A percentile compares a stretch with the other conserved stretches of the same genome.
These are phyloP conservation scores for Houttuynia cordata DNA, from an alignment of 164 flowering plant genomes.

Conservation along the genomic window DNA sequence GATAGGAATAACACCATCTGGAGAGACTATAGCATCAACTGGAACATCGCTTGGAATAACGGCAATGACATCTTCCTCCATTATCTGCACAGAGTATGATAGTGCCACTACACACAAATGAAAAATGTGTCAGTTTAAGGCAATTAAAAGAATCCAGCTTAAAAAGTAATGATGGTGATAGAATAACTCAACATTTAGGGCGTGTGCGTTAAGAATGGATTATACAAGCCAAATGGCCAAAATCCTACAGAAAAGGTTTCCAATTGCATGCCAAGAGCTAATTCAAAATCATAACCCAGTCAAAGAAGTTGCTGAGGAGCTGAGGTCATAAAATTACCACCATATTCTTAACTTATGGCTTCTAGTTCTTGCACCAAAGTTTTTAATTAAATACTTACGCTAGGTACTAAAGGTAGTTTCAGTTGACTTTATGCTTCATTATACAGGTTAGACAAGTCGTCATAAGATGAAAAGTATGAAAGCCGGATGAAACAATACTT, in stretches of 20 bases:
- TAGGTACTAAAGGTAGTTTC: not conserved
- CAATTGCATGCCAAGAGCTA: not conserved
- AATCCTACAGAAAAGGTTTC: no score
- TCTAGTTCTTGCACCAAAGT: not conserved
- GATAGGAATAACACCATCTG: constrained; percentile 66
- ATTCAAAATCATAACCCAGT: not conserved
- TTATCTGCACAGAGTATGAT: constrained; percentile 71
- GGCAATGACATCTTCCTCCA: constrained; percentile 73
- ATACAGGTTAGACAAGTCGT: not conserved
- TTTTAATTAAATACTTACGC: not conserved
- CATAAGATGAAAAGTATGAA: not conserved
- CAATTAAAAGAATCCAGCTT: not conserved
- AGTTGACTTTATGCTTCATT: not conserved
- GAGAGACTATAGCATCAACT: constrained; percentile 76
- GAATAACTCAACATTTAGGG: no score
- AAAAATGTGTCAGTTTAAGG: not conserved
- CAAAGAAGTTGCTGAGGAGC: not conserved
- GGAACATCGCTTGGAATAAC: constrained; percentile 55
- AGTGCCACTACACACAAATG: constrained; percentile 60
- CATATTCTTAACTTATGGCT: not conserved
- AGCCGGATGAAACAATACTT: not conserved
- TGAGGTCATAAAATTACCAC: no score
- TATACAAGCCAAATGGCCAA: no score
- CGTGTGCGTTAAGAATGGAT: no score
- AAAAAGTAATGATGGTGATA: no score